A percentile compares a stretch with the other conserved stretches of the same genome.
These are phyloP conservation scores for Lobosporangium transversale DNA, from an alignment of 192 early-diverging fungal species.

Conservation along the genomic window DNA sequence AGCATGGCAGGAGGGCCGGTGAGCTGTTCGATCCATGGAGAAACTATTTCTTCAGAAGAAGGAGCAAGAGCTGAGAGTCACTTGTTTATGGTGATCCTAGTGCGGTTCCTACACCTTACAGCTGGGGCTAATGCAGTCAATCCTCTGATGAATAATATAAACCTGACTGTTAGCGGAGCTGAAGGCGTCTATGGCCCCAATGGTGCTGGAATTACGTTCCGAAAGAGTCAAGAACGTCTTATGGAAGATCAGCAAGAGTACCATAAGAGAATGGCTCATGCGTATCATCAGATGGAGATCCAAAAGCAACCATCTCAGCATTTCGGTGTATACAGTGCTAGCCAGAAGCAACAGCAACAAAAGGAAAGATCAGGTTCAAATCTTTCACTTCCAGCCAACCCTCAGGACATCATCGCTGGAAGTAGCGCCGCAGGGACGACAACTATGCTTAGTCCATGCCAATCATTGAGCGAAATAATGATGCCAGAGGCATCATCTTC, in stretches of 20 bases:
- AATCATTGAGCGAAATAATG: not conserved
- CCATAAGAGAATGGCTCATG: not conserved
- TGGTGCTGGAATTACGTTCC: not conserved
- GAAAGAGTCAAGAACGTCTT: slow-evolving; percentile 28
- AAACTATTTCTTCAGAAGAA: slow-evolving; percentile 19
- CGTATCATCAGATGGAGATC: slow-evolving; percentile 46
- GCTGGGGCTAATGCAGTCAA: too few species aligned
- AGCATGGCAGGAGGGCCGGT: slow-evolving; percentile 22
- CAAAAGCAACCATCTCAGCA: slow-evolving; percentile 18
- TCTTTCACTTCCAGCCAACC: not conserved
- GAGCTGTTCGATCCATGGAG: slow-evolving; percentile 27
- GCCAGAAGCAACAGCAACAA: slow-evolving; percentile 12
- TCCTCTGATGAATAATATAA: too few species aligned
- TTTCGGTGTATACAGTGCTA: slow-evolving; percentile 27
- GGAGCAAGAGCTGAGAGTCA: slow-evolving; percentile 27
- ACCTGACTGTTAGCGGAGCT: too few species aligned
- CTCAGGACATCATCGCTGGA: not conserved
- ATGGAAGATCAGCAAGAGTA: slow-evolving; percentile 28
- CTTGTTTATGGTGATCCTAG: slow-evolving; percentile 36
- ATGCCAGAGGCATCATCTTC: not conserved
- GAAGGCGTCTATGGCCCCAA: too few species aligned
- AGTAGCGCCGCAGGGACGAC: too few species aligned
- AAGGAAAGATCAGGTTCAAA: not conserved
- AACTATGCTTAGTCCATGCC: too few species aligned
- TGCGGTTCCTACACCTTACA: slow-evolving; percentile 32